Evolutionary conservation across 2,329 filamentous ascomycete genomes (phyloP).

Genomic region (Ploettnerulaceae sp.): DNA sequence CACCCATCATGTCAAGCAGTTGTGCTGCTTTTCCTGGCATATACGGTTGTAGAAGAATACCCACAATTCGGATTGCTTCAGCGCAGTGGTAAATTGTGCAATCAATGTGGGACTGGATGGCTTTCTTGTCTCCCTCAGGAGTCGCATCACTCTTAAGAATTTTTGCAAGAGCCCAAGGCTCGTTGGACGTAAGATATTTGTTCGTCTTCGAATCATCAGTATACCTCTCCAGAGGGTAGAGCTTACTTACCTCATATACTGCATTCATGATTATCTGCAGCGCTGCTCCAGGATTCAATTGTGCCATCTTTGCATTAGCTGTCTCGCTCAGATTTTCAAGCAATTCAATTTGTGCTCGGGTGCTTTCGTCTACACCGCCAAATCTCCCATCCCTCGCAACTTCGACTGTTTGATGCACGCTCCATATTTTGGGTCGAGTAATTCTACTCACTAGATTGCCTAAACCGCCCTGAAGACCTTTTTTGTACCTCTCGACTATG

Average conservation of each 20-base stretch:
- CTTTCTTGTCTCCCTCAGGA: not conserved
- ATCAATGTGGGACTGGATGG: slow-evolving; percentile 42
- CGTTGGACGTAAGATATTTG: slow-evolving; percentile 56
- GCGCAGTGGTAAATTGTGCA: slow-evolving; percentile 63
- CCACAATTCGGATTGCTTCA: slow-evolving; percentile 73
- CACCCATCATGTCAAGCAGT: slow-evolving; percentile 74
- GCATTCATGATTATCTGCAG: slow-evolving; percentile 59
- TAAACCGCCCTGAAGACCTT: slow-evolving; percentile 68
- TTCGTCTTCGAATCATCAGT: slow-evolving; percentile 51
- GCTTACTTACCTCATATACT: slow-evolving; percentile 49
- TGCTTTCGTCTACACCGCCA: not conserved
- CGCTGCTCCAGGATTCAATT: slow-evolving; percentile 59
- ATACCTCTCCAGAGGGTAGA: no score
- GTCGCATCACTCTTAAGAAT: slow-evolving; percentile 10
- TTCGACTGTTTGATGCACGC: slow-evolving; percentile 48
- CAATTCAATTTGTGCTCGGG: slow-evolving; percentile 36
- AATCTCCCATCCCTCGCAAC: slow-evolving; percentile 24
- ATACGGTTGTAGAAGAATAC: slow-evolving; percentile 84
- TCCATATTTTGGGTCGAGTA: slow-evolving; percentile 64
- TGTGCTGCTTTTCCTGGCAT: slow-evolving; percentile 74
- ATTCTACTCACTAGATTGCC: slow-evolving; percentile 77
- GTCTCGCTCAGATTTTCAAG: slow-evolving; percentile 38
- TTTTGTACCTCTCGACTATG: slow-evolving; percentile 74
- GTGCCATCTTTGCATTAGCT: slow-evolving; percentile 54
- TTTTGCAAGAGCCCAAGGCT: slow-evolving; percentile 62